Percentiles rank a stretch among this genome's conserved stretches.
Evolutionary conservation across 78 protist genomes (phyloP).

Genomic region (Corallochytrium limacisporum): DNA sequence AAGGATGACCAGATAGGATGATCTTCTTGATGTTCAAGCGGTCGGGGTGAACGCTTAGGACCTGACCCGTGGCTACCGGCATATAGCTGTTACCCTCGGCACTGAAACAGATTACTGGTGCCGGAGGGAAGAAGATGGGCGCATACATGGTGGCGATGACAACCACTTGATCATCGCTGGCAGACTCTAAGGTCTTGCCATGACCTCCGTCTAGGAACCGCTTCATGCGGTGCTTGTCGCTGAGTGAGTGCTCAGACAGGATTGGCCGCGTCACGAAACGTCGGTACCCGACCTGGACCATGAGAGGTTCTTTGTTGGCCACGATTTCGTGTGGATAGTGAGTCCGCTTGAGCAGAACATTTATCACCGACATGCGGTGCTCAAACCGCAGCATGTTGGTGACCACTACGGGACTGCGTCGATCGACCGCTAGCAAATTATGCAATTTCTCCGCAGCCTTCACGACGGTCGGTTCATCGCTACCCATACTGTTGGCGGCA

Average conservation of each 20-base stretch:
- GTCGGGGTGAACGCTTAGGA: conserved; percentile 65
- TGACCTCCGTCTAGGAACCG: too few species aligned
- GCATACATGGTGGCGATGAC: conserved; percentile 57
- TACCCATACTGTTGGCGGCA: too few species aligned
- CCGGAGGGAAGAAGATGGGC: conserved; percentile 62
- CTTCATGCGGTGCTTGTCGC: conserved; percentile 58
- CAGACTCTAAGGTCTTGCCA: too few species aligned
- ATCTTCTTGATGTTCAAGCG: conserved; percentile 74
- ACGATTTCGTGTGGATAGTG: too few species aligned
- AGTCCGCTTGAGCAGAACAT: conserved; percentile 49
- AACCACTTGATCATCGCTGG: too few species aligned
- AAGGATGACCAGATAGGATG: conserved; percentile 74
- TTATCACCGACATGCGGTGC: conserved; percentile 68
- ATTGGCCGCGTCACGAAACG: conserved; percentile 39
- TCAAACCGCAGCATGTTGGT: conserved; percentile 69
- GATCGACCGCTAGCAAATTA: conserved; percentile 8
- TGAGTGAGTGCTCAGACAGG: conserved; percentile 38
- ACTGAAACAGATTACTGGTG: conserved; percentile 54
- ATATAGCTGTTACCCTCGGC: neutral
- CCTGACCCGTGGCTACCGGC: conserved; percentile 56
- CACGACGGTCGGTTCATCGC: neutral
- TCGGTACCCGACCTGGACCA: conserved; percentile 38
- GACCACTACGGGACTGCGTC: conserved; percentile 19
- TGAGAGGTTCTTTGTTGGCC: conserved; percentile 35
- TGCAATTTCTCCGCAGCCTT: neutral